These are phyloP conservation scores for Annulohypoxylon nitens DNA, from an alignment of 495 filamentous ascomycete species.

Conservation along the genomic window DNA sequence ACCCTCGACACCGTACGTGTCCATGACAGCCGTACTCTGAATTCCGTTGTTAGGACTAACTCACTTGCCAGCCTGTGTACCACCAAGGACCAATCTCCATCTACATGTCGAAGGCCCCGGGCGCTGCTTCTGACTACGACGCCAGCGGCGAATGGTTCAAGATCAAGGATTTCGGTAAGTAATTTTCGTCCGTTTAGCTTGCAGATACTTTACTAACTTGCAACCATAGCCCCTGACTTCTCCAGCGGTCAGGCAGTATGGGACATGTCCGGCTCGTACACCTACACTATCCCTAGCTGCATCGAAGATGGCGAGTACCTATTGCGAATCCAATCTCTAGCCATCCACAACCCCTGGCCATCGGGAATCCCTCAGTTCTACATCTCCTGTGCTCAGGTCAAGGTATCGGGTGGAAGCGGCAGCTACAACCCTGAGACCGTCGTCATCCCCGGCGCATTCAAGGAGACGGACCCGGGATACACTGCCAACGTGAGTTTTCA, in stretches of 20 bases:
- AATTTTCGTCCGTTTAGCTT: background rate
- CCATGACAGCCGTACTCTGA: background rate
- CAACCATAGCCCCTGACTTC: constrained; percentile 49
- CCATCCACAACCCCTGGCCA: constrained; percentile 63
- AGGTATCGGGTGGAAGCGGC: constrained; percentile 49
- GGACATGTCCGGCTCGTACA: constrained; percentile 54
- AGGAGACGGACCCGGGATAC: constrained; percentile 61
- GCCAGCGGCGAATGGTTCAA: constrained; percentile 61
- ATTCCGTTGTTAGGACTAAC: constrained; percentile 11
- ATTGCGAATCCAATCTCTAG: constrained; percentile 66
- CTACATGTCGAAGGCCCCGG: constrained; percentile 61
- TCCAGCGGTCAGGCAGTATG: constrained; percentile 44
- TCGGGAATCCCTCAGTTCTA: constrained; percentile 53
- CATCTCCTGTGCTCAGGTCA: constrained; percentile 51
- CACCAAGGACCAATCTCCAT: constrained; percentile 66
- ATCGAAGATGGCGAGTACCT: constrained; percentile 68
- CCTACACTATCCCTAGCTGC: constrained; percentile 59
- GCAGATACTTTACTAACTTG: constrained; percentile 7
- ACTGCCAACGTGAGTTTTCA: constrained; percentile 47
- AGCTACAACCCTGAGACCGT: constrained; percentile 56
- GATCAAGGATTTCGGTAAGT: constrained; percentile 55
- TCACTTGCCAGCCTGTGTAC: constrained; percentile 56
- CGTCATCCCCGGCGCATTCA: constrained; percentile 65
- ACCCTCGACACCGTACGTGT: constrained; percentile 52
- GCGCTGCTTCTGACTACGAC: constrained; percentile 54